Base-by-base conservation (phyloP, 495 filamentous ascomycete genomes). In the Cryomyces minteri region DNA sequence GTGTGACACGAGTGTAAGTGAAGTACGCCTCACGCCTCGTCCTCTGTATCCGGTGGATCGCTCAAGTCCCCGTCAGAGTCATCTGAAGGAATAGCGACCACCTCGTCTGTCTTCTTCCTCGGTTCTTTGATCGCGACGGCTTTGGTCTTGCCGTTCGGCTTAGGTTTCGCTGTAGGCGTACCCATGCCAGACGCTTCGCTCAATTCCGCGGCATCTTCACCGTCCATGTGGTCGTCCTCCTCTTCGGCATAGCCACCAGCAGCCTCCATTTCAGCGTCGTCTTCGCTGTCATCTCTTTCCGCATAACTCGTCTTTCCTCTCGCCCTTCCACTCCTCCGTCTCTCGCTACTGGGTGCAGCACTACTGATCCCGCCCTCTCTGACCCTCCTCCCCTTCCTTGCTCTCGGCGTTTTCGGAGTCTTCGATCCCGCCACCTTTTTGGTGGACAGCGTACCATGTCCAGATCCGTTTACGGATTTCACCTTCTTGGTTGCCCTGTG, bases 21-120 rank as follows among this genome's bases (percentile, higher is more conserved):
- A 45, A n/a, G 30, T 7, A 45, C 43, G 1, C 2, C 25, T 45
- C 33, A 45, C 6, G 14, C n/a, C 6, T 41, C 38, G 5, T 41
- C 18, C 10, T 47, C 45, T n/a, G 8, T 7, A n/a, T 47, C 45
- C 12, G 51, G 45, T 30, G 45, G 30, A 39, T 54, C 51, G 33
- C 44, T 48, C 5, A 54, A 44, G 18, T 52, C 47, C 7, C 41
- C 42, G 12, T 57, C 54, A 4, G 90, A 92, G 55, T 82, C 87
- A 66, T 94, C 94, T 0, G 85, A 82, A 51, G 93, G 93, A 4
- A 84, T 2, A 10, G 36, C 14, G 28, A 29, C 50, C 18, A 6
- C 4, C 43, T 41, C 50, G 18, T 11, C 31, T 12, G 8, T 45
- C 30, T 39, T 28, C 5, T 42, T 18, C 7, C 12, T 12, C 14